A percentile compares a stretch with the other conserved stretches of the same genome.
phyloP scores from a whole-genome alignment of 805 yeast species.

The Komagataella ulmi region DNA sequence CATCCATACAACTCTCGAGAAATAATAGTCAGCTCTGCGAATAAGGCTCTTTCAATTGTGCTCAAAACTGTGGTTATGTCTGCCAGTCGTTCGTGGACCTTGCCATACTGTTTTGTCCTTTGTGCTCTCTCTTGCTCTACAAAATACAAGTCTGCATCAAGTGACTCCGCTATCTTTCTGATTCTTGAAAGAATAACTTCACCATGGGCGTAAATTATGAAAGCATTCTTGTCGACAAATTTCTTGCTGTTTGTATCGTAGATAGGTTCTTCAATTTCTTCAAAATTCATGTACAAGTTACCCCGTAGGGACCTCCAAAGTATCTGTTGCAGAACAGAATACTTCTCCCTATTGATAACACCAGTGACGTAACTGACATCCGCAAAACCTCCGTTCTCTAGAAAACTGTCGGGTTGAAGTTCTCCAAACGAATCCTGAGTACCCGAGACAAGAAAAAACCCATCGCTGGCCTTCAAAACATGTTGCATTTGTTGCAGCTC shows the following conservation, averaged over 20 bases:
- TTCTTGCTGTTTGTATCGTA: constrained; percentile 47
- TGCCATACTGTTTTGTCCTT: constrained; percentile 23
- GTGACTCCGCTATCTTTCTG: constrained; percentile 74
- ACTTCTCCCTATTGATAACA: constrained; percentile 60
- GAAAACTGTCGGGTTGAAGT: constrained; percentile 20
- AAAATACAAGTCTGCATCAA: constrained; percentile 68
- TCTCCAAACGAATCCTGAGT: constrained; percentile 3
- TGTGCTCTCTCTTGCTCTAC: constrained; percentile 31
- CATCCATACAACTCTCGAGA: constrained; percentile 47
- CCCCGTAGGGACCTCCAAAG: constrained; percentile 92
- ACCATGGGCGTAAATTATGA: constrained; percentile 90
- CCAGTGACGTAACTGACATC: constrained; percentile 57
- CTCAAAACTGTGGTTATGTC: constrained; percentile 37
- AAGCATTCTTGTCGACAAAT: constrained; percentile 61
- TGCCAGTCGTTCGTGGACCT: constrained; percentile 35
- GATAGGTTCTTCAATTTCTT: constrained; percentile 58
- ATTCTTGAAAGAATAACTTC: constrained; percentile 56
- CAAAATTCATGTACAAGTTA: constrained; percentile 65
- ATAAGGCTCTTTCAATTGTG: constrained; percentile 37
- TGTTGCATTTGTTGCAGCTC: constrained; percentile 60
- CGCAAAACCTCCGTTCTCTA: constrained; percentile 23
- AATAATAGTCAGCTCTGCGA: constrained; percentile 53
- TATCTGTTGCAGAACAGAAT: constrained; percentile 64
- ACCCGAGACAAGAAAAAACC: constrained; percentile 22
- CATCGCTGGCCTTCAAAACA: constrained; percentile 38